A percentile compares a stretch with the other conserved stretches of the same genome.
These are phyloP conservation scores for Phascolomyces articulosus DNA, from an alignment of 371 early-diverging fungal species.

Conservation along the genomic window DNA sequence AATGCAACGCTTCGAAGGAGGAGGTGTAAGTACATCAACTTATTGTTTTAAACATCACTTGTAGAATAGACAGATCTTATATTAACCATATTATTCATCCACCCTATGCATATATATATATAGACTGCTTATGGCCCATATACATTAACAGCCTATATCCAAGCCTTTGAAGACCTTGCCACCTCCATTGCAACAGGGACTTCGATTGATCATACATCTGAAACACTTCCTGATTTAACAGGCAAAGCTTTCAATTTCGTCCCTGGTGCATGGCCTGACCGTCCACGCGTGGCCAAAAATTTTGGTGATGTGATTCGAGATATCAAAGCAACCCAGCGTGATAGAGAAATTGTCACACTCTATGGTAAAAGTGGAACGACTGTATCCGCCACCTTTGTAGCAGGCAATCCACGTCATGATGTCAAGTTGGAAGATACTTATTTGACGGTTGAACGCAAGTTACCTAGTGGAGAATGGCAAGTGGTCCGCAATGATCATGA, in stretches of 20 bases:
- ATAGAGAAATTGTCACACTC: not conserved
- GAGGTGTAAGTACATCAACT: conserved; percentile 32
- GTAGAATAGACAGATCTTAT: no score
- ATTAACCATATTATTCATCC: not conserved
- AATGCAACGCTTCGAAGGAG: conserved; percentile 73
- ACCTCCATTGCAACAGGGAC: conserved; percentile 40
- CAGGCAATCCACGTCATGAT: conserved; percentile 68
- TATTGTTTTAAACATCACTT: no score
- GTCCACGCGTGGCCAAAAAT: conserved; percentile 35
- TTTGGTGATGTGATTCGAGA: conserved; percentile 56
- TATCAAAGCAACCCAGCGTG: conserved; percentile 15
- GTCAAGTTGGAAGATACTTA: conserved; percentile 43
- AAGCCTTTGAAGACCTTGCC: conserved; percentile 54
- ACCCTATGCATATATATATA: not conserved
- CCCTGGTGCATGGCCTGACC: conserved; percentile 51
- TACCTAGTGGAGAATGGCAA: conserved; percentile 34
- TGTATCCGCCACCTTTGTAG: conserved; percentile 52
- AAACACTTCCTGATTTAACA: conserved; percentile 38
- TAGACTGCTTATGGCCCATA: conserved; percentile 69
- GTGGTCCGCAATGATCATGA: conserved; percentile 46
- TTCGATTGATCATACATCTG: conserved; percentile 11
- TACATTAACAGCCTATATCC: conserved; percentile 62
- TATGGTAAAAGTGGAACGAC: conserved; percentile 14
- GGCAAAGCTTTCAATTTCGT: conserved; percentile 46
- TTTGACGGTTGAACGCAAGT: conserved; percentile 56